Base-by-base conservation (phyloP, 805 yeast species). In the Pichia exigua region DNA sequence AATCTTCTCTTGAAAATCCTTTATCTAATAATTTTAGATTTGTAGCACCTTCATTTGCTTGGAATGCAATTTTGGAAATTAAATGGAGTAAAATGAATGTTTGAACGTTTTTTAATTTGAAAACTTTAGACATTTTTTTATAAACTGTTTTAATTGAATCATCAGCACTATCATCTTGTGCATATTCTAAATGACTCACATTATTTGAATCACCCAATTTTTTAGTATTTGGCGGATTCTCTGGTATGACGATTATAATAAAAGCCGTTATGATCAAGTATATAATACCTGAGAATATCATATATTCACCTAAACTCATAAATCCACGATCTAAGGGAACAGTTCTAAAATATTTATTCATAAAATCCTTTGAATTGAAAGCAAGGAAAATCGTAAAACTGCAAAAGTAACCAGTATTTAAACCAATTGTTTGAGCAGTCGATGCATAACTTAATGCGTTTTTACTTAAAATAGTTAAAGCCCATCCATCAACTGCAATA, bases 401-500 rank as follows among this genome's bases (percentile, higher is more conserved):
- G 54, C 86, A 68, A 64, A 94, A 94, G 64, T 92, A 94, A 22
- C 99, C 99, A 3, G 92, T 77, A 69, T 94, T 94, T 55, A 94
- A 75, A 0, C 99, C 99, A 45, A 94, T 81, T 0, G 99, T 94
- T 68, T 94, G 99, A 0, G 99, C 99, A 0, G 99, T 94, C 5
- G 96, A 87, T 0, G 99, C 98, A 71, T 82, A 94, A 18, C 95
- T 83, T 55, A 94, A 73, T 15, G 95, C 85, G 27, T 79, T 79
- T 26, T 82, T 82, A 18, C 91, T 81, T 48, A 94, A 73, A 41
- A 92, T 81, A 1, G 97, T 94, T 62, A 94, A 71, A 0, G 98
- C 97, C 99, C 99, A 94, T 12, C 99, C 98, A 70, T 94, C 99
- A 22, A 94, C 99, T 0, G 99, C 98, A 51, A 94, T 94, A 65